Evolutionary conservation across 495 filamentous ascomycete species (phyloP), one percentile per base, ranked within the genome.

Genomic region (Pyrenula massariospora): DNA sequence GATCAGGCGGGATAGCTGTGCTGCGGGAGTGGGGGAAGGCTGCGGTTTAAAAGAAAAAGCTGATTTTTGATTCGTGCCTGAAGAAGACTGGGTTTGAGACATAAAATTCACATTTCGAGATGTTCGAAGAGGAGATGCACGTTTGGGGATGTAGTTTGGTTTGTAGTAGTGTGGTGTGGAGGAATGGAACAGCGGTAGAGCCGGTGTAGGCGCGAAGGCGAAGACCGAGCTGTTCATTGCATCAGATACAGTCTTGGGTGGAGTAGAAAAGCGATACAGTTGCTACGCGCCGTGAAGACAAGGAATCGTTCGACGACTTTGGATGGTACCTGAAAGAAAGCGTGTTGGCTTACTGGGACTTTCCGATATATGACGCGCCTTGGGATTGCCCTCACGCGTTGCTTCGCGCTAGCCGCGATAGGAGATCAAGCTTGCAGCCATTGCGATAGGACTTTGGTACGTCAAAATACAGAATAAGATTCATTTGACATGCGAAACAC

Each of bases 11-110:
- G 57, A 20, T 50, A 63, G 24, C 52, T 24, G 65, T 24, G 23
- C 52, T 61, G 42, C 60, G 58, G 51, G 68, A 56, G 8, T 65
- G 66, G 19, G 50, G 8, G 50, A 20, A 52, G 50, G 22, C 22
- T 10, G 50, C 5, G 19, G 8, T 19, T 52, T 19, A 21, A 19
- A 24, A 8, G n/a, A 64, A n/a, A 66, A 62, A 48, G 66, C 65
- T 60, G 59, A 71, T 58, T 51, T 57, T 31, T 56, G n/a, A 48
- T 53, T 36, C 49, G 58, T 52, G 48, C 20, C 54, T 54, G 15
- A 42, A 42, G 5, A 1, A 51, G 25, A 50, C 54, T 52, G 47
- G 58, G 47, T 12, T 60, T 47, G 48, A 63, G 54, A 22, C 25
- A 55, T 53, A 25, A 24, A 24, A 48, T 25, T 58, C 24, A 50